These are phyloP conservation scores for Prunus mongolica DNA, from an alignment of 306 rosid species.

Conservation along the genomic window DNA sequence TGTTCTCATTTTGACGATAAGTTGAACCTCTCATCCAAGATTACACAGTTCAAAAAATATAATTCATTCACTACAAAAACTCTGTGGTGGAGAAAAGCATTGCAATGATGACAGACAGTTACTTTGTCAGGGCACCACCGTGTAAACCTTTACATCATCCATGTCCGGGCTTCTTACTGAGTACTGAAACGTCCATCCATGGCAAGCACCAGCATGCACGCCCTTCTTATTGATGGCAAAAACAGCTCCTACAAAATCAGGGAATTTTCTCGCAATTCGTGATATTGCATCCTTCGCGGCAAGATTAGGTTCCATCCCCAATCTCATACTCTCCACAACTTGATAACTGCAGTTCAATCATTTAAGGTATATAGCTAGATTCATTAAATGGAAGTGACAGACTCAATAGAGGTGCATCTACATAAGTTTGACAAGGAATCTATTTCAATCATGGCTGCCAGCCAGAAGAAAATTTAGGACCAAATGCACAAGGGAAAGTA, in stretches of 20 bases:
- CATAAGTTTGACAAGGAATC: background rate
- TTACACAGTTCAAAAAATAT: too few relatives aligned
- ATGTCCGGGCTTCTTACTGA: constrained; percentile 71
- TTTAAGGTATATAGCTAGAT: constrained; percentile 7
- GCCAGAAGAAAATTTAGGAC: background rate
- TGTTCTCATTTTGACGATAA: too few relatives aligned
- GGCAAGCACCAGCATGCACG: constrained; percentile 83
- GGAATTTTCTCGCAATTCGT: constrained; percentile 70
- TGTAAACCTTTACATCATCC: constrained; percentile 74
- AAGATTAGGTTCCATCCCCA: constrained; percentile 78
- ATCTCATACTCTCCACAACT: constrained; percentile 94
- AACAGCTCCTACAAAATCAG: constrained; percentile 73
- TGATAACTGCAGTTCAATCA: constrained; percentile 65
- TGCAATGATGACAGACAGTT: background rate
- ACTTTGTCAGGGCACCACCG: constrained; percentile 50
- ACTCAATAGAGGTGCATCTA: background rate
- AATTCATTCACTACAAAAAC: too few relatives aligned
- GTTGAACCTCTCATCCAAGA: too few relatives aligned
- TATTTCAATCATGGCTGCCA: background rate
- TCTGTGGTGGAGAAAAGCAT: too few relatives aligned
- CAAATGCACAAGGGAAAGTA: background rate
- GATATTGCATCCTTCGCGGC: constrained; percentile 80
- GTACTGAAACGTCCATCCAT: constrained; percentile 93
- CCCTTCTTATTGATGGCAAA: constrained; percentile 74
- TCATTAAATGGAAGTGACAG: background rate